Evolutionary conservation across 352 stramenopile genomes (phyloP), one percentile per base, ranked within the genome.

Genomic region (Phytophthora boehmeriae): DNA sequence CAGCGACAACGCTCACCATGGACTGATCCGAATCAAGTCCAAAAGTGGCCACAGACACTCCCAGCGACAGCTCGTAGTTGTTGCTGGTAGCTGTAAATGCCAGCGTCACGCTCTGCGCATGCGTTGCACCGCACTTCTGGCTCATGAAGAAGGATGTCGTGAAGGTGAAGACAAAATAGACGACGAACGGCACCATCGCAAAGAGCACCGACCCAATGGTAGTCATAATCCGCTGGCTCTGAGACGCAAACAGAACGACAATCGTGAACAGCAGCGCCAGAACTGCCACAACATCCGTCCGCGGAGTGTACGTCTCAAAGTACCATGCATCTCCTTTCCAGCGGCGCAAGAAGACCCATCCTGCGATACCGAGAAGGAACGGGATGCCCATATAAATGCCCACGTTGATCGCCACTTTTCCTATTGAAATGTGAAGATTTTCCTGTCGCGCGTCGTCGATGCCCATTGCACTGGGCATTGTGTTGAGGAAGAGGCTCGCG

Each of bases 1-100:
- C 69, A 10, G 66, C 69, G n/a, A 81, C 66, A 49, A 81, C 73
- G 36, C 68, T 78, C 68, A 78, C 76, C 65, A 78, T 61, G n/a
- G 83, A 78, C 13, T 78, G 75, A 32, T 89, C 83, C 13, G 86
- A 95, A 30, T 84, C 71, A 16, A 90, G 63, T 0, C 86, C 86
- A 17, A 90, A 95, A 17, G 83, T 78, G 9, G 74, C 72, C 4
- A 92, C 80, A 2, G 83, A 79, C 32, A 92, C 73, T 5, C 80
- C 86, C 25, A 90, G 66, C 27, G 81, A 86, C 41, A 94, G 59
- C 57, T 93, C 86, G 62, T 90, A 95, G 66, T 93, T 93, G 78
- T 93, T 95, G 66, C 82, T 92, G n/a, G 79, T 86, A n/a, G 82
- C 81, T 30, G 88, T 93, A 60, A 95, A 90, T 22, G 80, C 73